Percentiles rank a stretch among this genome's conserved stretches.
Evolutionary conservation across 768 basidiomycete species (phyloP).

Genomic region (Clitopilus hobsonii): DNA sequence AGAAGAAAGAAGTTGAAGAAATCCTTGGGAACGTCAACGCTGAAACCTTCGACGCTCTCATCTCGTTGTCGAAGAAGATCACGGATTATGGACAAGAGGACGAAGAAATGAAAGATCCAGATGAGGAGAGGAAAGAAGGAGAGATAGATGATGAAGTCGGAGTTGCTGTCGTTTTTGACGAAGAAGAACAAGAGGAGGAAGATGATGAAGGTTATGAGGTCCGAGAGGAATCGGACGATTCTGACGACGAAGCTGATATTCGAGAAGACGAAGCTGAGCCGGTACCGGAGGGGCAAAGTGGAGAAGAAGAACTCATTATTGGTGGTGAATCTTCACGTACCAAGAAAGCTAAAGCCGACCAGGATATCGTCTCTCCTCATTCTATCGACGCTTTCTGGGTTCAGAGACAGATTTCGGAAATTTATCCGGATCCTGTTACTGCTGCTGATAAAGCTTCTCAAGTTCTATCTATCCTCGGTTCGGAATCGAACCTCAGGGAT

Average conservation of each 20-base stretch:
- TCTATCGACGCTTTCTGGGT: slow-evolving; percentile 98
- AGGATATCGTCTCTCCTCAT: slow-evolving; percentile 83
- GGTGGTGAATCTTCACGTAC: slow-evolving; percentile 58
- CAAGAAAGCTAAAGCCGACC: slow-evolving; percentile 56
- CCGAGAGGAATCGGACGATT: slow-evolving; percentile 71
- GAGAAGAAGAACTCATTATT: slow-evolving; percentile 73
- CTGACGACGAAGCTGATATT: slow-evolving; percentile 76
- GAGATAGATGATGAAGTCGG: slow-evolving; percentile 95
- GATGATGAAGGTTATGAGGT: slow-evolving; percentile 89
- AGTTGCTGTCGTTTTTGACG: slow-evolving; percentile 97
- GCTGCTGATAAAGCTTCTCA: slow-evolving; percentile 86
- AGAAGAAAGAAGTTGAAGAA: slow-evolving; percentile 89
- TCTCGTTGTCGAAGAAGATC: slow-evolving; percentile 87
- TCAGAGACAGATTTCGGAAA: slow-evolving; percentile 85
- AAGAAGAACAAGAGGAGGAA: slow-evolving; percentile 93
- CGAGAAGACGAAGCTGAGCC: slow-evolving; percentile 64
- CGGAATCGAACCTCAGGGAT: slow-evolving; percentile 85
- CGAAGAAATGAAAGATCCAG: slow-evolving; percentile 72
- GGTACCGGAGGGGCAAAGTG: slow-evolving; percentile 35
- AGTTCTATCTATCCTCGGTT: slow-evolving; percentile 81
- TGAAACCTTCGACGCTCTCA: slow-evolving; percentile 78
- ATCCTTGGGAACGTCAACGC: slow-evolving; percentile 60
- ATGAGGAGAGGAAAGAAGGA: slow-evolving; percentile 75
- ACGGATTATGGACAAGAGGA: slow-evolving; percentile 94
- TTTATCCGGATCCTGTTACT: slow-evolving; percentile 92